Evolutionary conservation across 2,329 filamentous ascomycete species (phyloP).

Genomic region (Dothideomycetes sp.): DNA sequence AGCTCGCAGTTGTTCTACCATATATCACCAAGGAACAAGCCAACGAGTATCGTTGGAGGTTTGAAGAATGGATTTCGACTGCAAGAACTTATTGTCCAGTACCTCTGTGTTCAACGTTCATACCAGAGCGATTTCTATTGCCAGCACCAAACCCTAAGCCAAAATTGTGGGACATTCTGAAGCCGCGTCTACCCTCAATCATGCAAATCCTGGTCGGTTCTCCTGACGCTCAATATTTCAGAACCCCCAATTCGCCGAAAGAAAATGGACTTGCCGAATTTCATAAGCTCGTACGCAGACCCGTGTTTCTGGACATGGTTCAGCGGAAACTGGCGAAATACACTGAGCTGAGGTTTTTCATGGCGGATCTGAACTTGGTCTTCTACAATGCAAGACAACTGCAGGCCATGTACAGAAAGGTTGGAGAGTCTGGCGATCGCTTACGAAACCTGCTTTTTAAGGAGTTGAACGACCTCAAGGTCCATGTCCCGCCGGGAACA

Average conservation of each 20-base stretch:
- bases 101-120: constrained; percentile 37
- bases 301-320: constrained; percentile 1
- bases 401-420: not conserved
- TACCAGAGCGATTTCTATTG: constrained; percentile 24
- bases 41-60: constrained; percentile 28
- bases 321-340: constrained; percentile 1
- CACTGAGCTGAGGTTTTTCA: not conserved
- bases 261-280: not conserved
- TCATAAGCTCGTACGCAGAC: not conserved
- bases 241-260: not conserved
- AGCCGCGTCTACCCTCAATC: constrained; percentile 6
- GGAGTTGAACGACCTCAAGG: constrained; percentile 4
- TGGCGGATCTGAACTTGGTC: constrained; percentile 4
- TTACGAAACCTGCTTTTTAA: constrained; percentile 2
- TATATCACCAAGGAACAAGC: constrained; percentile 26
- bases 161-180: constrained; percentile 5
- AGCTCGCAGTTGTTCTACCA: constrained; percentile 27
- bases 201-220: not conserved
- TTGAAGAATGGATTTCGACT: constrained; percentile 36
- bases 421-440: not conserved
- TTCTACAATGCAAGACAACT: not conserved
- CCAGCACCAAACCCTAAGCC: not conserved
- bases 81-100: constrained; percentile 39
- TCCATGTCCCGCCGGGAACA: not conserved
- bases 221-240: not conserved